Evolutionary conservation across 805 yeast genomes (phyloP).

Genomic region (Debaryomyces prosopidis): DNA sequence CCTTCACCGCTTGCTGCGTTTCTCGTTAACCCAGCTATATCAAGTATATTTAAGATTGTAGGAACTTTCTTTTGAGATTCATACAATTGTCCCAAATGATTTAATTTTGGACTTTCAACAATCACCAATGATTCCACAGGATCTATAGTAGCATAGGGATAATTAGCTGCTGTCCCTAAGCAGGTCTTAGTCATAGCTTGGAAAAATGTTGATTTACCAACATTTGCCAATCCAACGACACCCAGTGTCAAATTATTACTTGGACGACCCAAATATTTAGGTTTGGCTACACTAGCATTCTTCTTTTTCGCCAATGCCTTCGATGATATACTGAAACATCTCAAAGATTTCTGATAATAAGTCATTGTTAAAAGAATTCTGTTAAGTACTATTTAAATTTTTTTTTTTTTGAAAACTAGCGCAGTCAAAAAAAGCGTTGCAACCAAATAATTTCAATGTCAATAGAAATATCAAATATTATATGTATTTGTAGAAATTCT

Average conservation of each 20-base stretch:
- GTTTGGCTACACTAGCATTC: neutral
- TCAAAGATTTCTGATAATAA: neutral
- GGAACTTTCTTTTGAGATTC: slow-evolving; percentile 53
- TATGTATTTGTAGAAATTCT: too few relatives aligned
- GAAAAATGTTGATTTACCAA: slow-evolving; percentile 46
- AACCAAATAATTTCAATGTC: too few relatives aligned
- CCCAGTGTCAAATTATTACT: slow-evolving; percentile 31
- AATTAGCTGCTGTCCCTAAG: slow-evolving; percentile 55
- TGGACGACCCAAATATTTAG: slow-evolving; percentile 30
- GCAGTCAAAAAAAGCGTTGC: too few relatives aligned
- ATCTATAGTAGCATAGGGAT: slow-evolving; percentile 76
- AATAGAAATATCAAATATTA: too few relatives aligned
- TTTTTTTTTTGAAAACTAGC: too few relatives aligned
- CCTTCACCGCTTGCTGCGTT: slow-evolving; percentile 69
- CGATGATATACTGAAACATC: neutral
- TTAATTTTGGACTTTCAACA: slow-evolving; percentile 53
- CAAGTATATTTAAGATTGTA: slow-evolving; percentile 57
- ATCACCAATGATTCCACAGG: slow-evolving; percentile 64
- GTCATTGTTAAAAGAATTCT: neutral
- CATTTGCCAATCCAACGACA: slow-evolving; percentile 67
- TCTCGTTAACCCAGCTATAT: slow-evolving; percentile 69
- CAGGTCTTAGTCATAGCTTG: slow-evolving; percentile 59
- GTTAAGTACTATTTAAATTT: too few relatives aligned
- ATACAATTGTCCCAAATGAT: slow-evolving; percentile 48
- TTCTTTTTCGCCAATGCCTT: slow-evolving; percentile 3